Evolutionary conservation across 2,329 filamentous ascomycete species (phyloP).

Genomic region (Bipolaris sorokiniana): DNA sequence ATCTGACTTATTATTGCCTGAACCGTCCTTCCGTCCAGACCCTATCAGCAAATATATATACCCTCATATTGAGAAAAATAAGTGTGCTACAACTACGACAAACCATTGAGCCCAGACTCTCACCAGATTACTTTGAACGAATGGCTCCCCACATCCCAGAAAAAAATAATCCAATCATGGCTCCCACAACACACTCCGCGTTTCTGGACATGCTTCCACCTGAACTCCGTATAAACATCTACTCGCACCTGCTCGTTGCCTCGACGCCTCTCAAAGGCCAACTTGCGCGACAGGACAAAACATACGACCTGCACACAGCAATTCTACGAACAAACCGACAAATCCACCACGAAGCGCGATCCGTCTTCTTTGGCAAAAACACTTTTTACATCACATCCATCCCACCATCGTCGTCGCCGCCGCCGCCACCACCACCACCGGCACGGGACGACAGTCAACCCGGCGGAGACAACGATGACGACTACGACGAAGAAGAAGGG

Average conservation of each 20-base stretch:
- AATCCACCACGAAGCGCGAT: conserved; percentile 51
- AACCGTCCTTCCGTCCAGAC: neutral
- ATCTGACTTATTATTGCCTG: conserved; percentile 3
- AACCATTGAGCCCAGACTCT: neutral
- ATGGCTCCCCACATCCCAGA: neutral
- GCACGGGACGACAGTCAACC: neutral
- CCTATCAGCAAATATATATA: neutral
- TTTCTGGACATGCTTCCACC: conserved; percentile 39
- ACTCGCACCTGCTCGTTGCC: conserved; percentile 36
- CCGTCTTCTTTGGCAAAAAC: conserved; percentile 52
- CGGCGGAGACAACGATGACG: conserved; percentile 7
- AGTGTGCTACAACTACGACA: neutral
- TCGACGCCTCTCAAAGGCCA: conserved; percentile 28
- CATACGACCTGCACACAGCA: conserved; percentile 42
- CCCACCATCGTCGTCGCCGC: conserved; percentile 4
- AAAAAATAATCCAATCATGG: conserved; percentile 4
- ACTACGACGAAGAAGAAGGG: conserved; percentile 10
- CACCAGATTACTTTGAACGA: neutral
- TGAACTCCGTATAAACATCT: conserved; percentile 41
- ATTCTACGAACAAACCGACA: conserved; percentile 49
- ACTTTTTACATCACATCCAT: conserved; percentile 41
- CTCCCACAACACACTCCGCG: conserved; percentile 15
- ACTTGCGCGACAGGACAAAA: conserved; percentile 23
- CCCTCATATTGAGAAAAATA: neutral
- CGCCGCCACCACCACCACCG: neutral